phyloP scores from a whole-genome alignment of 1,139 yeast genomes.

The Yamadazyma songkhlaensis region DNA sequence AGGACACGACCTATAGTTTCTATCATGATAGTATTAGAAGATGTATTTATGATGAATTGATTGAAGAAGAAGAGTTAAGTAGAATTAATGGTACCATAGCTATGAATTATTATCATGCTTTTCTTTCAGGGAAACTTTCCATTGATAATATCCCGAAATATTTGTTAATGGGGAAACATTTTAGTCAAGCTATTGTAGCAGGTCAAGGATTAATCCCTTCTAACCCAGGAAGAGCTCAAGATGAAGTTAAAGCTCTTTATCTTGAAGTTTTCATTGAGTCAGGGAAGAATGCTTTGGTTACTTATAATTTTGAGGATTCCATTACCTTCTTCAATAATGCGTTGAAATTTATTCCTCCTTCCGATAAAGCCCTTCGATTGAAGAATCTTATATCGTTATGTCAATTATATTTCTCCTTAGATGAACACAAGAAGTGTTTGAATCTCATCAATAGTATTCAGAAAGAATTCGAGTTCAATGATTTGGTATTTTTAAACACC shows the following conservation, averaged over 20 bases:
- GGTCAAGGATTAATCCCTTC: no score
- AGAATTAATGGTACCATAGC: conserved; percentile 43
- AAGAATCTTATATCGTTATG: conserved; percentile 31
- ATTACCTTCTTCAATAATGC: conserved; percentile 31
- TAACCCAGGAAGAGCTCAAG: conserved; percentile 13
- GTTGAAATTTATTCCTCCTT: conserved; percentile 20
- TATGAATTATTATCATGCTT: conserved; percentile 30
- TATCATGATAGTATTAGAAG: no score
- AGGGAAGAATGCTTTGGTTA: conserved; percentile 35
- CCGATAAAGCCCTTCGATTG: conserved; percentile 19
- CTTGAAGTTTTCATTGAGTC: conserved; percentile 33
- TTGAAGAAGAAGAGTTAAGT: conserved; percentile 6
- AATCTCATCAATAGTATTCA: conserved; percentile 21
- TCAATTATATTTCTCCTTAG: conserved; percentile 27
- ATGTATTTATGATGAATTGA: no score
- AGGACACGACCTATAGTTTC: no score
- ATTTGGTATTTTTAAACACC: conserved; percentile 31
- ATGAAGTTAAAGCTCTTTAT: conserved; percentile 28
- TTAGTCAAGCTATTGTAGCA: conserved; percentile 25
- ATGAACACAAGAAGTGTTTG: conserved; percentile 29
- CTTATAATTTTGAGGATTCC: conserved; percentile 31
- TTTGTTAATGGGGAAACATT: conserved; percentile 34
- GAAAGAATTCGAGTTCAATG: conserved; percentile 22
- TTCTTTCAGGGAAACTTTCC: conserved; percentile 16
- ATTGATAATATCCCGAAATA: conserved; percentile 19